These are phyloP conservation scores for Xylaria scruposa DNA, from an alignment of 495 filamentous ascomycete genomes.

Conservation along the genomic window DNA sequence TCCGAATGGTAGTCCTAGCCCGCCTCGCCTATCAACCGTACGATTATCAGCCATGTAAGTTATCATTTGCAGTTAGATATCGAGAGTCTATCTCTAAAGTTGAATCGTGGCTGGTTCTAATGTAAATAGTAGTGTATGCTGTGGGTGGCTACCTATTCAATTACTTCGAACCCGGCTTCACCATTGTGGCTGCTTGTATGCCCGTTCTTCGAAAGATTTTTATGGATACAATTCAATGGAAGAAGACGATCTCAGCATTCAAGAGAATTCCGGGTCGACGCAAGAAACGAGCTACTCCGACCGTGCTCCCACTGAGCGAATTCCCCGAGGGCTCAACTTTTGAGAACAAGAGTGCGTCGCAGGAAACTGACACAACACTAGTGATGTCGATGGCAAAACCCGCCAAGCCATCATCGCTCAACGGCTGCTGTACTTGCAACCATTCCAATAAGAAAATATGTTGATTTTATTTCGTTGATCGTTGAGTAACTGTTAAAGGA, in stretches of 20 bases:
- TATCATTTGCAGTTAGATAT: neutral
- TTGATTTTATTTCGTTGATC: neutral
- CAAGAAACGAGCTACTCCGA: neutral
- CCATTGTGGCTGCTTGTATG: slow-evolving; percentile 27
- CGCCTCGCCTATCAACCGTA: slow-evolving; percentile 15
- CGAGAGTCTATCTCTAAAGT: neutral
- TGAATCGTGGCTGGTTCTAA: neutral
- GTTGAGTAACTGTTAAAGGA: neutral
- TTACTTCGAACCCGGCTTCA: slow-evolving; percentile 22
- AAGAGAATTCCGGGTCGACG: neutral
- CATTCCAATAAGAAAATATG: neutral
- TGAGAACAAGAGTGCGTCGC: slow-evolving; percentile 2
- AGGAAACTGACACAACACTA: slow-evolving; percentile 9
- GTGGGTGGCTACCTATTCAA: slow-evolving; percentile 25
- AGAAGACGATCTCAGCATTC: neutral
- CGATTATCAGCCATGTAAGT: slow-evolving; percentile 28
- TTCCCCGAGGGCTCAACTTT: neutral
- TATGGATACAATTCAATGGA: slow-evolving; percentile 19
- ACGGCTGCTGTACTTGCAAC: neutral
- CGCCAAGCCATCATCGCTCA: neutral
- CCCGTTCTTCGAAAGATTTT: slow-evolving; percentile 26
- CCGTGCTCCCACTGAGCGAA: slow-evolving; percentile 16
- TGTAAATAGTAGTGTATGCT: slow-evolving; percentile 15
- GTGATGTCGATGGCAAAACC: neutral
- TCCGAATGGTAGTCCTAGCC: neutral